These are phyloP conservation scores for Simplicillium sp. DNA, from an alignment of 2,329 filamentous ascomycete genomes.

Conservation along the genomic window DNA sequence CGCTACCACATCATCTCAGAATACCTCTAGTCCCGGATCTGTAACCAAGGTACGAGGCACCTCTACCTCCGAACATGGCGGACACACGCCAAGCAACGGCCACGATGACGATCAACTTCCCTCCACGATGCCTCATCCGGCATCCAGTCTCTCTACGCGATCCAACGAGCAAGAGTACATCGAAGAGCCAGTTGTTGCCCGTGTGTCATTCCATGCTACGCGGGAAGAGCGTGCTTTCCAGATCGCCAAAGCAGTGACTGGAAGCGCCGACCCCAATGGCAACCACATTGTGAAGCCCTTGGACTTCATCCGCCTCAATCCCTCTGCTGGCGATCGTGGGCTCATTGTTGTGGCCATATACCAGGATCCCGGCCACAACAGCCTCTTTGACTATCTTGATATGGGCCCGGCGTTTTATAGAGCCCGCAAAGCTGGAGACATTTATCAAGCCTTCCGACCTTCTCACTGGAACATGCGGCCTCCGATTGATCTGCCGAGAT, in stretches of 20 bases:
- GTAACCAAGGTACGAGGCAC: conserved; percentile 31
- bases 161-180: conserved; percentile 40
- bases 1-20: conserved; percentile 34
- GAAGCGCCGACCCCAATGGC: conserved; percentile 61
- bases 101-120: conserved; percentile 19
- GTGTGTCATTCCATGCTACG: conserved; percentile 72
- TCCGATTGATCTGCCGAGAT: conserved; percentile 62
- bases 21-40: conserved; percentile 33
- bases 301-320: conserved; percentile 64
- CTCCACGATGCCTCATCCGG: conserved; percentile 17
- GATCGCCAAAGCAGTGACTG: conserved; percentile 63
- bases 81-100: conserved; percentile 27
- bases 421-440: conserved; percentile 41
- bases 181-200: conserved; percentile 64
- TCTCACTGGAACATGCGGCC: conserved; percentile 39
- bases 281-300: conserved; percentile 73
- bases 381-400: conserved; percentile 59
- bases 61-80: conserved; percentile 30
- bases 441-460: conserved; percentile 33
- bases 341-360: conserved; percentile 75
- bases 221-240: conserved; percentile 84
- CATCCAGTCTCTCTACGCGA: conserved; percentile 20
- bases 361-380: conserved; percentile 66
- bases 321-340: conserved; percentile 57
- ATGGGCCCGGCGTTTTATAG: conserved; percentile 69